A percentile compares a stretch with the other conserved stretches of the same genome.
Evolutionary conservation across 208 protist species (phyloP).

Genomic region (Vickermania spadyakhi): DNA sequence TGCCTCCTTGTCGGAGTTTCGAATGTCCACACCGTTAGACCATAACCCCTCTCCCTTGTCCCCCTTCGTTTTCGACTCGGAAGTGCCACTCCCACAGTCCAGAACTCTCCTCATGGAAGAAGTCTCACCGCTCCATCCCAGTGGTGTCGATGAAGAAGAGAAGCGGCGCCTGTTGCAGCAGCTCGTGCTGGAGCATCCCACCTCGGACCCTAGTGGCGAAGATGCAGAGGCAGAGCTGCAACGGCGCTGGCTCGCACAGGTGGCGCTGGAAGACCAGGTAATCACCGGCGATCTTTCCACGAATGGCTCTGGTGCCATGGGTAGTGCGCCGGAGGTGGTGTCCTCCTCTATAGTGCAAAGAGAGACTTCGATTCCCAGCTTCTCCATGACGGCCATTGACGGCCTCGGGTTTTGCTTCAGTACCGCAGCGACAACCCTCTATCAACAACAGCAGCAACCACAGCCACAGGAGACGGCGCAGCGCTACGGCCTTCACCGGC

Average conservation of each 20-base stretch:
- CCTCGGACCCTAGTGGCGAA: not conserved
- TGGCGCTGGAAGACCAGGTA: not conserved
- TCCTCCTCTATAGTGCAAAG: not conserved
- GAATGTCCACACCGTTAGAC: too few relatives aligned
- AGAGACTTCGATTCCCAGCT: not conserved
- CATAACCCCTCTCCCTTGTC: too few relatives aligned
- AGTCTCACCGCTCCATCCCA: too few relatives aligned
- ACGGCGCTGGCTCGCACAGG: not conserved
- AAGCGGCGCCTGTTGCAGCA: not conserved
- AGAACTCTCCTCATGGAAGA: too few relatives aligned
- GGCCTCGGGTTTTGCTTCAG: not conserved
- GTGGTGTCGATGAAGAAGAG: not conserved
- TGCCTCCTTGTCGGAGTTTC: too few relatives aligned
- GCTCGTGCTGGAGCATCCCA: not conserved
- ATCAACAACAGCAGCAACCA: not conserved
- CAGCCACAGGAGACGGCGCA: not conserved
- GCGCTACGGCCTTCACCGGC: not conserved
- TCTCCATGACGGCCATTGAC: not conserved
- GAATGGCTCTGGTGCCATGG: too few relatives aligned
- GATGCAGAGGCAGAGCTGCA: not conserved
- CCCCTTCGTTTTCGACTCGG: too few relatives aligned
- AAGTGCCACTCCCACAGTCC: too few relatives aligned
- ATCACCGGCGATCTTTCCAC: not conserved
- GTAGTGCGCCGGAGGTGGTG: not conserved
- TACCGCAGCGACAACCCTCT: too few relatives aligned